Percentiles rank a stretch among this genome's conserved stretches.
phyloP scores from a whole-genome alignment of 768 basidiomycete genomes.

The Lyophyllum decastes region DNA sequence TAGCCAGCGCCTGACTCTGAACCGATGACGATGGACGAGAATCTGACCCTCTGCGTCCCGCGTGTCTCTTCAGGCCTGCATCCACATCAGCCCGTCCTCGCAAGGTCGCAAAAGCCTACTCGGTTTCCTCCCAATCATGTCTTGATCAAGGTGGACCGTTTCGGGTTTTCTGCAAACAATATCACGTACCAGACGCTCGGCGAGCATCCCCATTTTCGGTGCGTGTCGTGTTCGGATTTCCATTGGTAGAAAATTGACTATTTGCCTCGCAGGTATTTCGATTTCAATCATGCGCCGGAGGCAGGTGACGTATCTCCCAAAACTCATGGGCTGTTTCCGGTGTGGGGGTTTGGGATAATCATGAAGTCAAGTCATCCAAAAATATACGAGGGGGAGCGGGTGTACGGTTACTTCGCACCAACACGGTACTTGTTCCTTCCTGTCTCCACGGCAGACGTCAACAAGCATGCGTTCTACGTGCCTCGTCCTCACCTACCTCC shows the following conservation, averaged over 20 bases:
- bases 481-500: slow-evolving; percentile 62
- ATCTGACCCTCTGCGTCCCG: slow-evolving; percentile 33
- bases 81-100: slow-evolving; percentile 23
- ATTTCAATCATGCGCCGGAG: slow-evolving; percentile 57
- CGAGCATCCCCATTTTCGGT: slow-evolving; percentile 55
- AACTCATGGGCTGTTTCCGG: slow-evolving; percentile 66
- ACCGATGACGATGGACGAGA: slow-evolving; percentile 9
- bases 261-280: slow-evolving; percentile 64
- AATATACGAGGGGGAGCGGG: slow-evolving; percentile 54
- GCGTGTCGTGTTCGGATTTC: not conserved
- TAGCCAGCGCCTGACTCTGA: not conserved
- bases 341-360: slow-evolving; percentile 73
- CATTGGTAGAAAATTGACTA: not conserved
- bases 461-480: slow-evolving; percentile 55
- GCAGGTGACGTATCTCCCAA: slow-evolving; percentile 36
- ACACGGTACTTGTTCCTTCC: slow-evolving; percentile 56
- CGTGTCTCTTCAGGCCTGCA: slow-evolving; percentile 28
- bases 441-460: slow-evolving; percentile 52
- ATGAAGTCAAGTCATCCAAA: slow-evolving; percentile 47
- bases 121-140: slow-evolving; percentile 45
- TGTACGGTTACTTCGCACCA: slow-evolving; percentile 68
- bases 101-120: slow-evolving; percentile 19
- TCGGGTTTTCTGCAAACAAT: slow-evolving; percentile 75
- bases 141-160: slow-evolving; percentile 60
- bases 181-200: slow-evolving; percentile 63